Conservation (phyloP, 495 filamentous ascomycete species). For the Mytilinidion resinicola region DNA sequence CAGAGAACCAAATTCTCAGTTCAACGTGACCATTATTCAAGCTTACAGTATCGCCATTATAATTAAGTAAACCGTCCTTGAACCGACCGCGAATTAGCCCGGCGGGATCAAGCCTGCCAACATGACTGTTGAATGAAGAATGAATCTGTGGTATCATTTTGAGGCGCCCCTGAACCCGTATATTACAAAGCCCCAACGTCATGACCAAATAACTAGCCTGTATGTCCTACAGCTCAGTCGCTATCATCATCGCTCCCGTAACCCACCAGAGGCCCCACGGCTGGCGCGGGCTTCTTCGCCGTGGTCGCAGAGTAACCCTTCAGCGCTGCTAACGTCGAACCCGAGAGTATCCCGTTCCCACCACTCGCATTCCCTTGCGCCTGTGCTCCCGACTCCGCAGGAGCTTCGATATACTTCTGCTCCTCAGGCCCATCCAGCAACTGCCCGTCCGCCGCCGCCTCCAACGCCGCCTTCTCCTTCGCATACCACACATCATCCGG, state of each 20-base stretch:
- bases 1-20: too few relatives aligned
- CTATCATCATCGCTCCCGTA: conserved; percentile 91
- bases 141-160: too few relatives aligned
- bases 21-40: too few relatives aligned
- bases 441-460: conserved; percentile 34
- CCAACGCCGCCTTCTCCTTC: conserved; percentile 38
- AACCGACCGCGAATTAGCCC: too few relatives aligned
- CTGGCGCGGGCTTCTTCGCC: conserved; percentile 40
- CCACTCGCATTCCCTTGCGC: conserved; percentile 34
- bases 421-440: conserved; percentile 41
- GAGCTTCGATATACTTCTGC: conserved; percentile 40
- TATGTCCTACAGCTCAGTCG: conserved; percentile 22
- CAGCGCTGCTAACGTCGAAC: conserved; percentile 68
- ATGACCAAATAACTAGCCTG: too few relatives aligned
- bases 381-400: conserved; percentile 2
- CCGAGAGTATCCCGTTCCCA: conserved; percentile 65
- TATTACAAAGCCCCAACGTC: too few relatives aligned
- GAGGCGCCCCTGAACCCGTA: too few relatives aligned
- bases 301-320: conserved; percentile 39
- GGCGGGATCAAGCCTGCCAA: too few relatives aligned
- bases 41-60: too few relatives aligned
- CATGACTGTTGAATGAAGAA: too few relatives aligned
- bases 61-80: too few relatives aligned
- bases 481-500: conserved; percentile 94
- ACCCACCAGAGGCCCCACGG: conserved; percentile 68